Percentiles rank a stretch among this genome's conserved stretches.
phyloP scores from a whole-genome alignment of 495 filamentous ascomycete genomes.

The Aspergillus bertholletiae region DNA sequence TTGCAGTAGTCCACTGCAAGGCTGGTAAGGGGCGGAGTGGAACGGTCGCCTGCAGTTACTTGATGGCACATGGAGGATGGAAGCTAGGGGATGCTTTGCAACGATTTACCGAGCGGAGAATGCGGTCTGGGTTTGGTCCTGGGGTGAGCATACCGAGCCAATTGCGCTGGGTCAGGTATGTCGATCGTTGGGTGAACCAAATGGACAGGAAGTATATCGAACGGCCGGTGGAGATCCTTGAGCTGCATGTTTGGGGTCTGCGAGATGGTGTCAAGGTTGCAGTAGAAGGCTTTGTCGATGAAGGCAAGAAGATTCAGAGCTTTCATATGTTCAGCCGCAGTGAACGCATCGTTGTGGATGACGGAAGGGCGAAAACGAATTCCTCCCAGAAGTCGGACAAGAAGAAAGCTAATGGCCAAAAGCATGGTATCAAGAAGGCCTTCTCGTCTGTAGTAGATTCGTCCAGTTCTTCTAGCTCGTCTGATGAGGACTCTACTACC shows the following conservation, averaged over 20 bases:
- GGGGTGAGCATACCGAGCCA: slow-evolving; percentile 95
- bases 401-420: slow-evolving; percentile 5
- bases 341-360: slow-evolving; percentile 72
- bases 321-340: slow-evolving; percentile 74
- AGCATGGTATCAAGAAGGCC: slow-evolving; percentile 2
- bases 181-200: slow-evolving; percentile 76
- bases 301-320: slow-evolving; percentile 79
- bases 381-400: background rate
- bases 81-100: slow-evolving; percentile 70
- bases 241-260: slow-evolving; percentile 88
- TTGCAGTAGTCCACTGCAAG: slow-evolving; percentile 94
- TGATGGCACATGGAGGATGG: slow-evolving; percentile 91
- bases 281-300: slow-evolving; percentile 80
- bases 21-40: slow-evolving; percentile 93
- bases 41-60: slow-evolving; percentile 80
- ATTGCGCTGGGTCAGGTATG: slow-evolving; percentile 82
- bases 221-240: slow-evolving; percentile 75
- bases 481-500: slow-evolving; percentile 1
- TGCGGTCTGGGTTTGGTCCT: slow-evolving; percentile 81
- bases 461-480: background rate
- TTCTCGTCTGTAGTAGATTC: slow-evolving; percentile 8
- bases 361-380: slow-evolving; percentile 16
- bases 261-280: slow-evolving; percentile 83
- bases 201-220: slow-evolving; percentile 78
- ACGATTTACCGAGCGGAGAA: slow-evolving; percentile 81